Conservation (phyloP, 345 rosid genomes). For the Camelina laxa region DNA sequence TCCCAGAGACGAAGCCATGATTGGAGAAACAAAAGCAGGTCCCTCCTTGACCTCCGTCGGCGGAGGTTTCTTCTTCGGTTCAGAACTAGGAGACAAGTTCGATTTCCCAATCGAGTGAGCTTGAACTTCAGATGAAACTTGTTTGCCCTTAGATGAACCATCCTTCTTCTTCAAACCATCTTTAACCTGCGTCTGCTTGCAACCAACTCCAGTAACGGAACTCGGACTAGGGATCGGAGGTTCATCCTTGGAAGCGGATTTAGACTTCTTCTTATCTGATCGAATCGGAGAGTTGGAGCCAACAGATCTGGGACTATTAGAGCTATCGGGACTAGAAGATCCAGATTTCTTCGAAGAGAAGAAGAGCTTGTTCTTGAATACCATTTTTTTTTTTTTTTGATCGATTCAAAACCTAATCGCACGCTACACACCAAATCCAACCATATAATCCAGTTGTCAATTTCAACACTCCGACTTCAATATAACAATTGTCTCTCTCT, state of each 20-base stretch:
- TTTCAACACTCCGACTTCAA: conserved; percentile 31
- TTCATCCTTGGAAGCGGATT: conserved; percentile 64
- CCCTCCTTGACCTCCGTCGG: conserved; percentile 45
- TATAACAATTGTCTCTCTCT: conserved; percentile 30
- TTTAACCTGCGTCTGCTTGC: conserved; percentile 61
- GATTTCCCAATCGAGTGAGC: conserved; percentile 46
- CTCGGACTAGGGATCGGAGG: conserved; percentile 39
- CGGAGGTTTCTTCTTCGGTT: conserved; percentile 52
- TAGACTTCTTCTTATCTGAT: conserved; percentile 85
- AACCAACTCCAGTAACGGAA: conserved; percentile 42
- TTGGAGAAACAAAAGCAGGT: conserved; percentile 70
- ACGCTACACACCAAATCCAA: conserved; percentile 15
- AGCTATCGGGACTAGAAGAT: conserved; percentile 83
- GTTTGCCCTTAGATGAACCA: conserved; percentile 56
- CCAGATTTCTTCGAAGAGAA: conserved; percentile 92
- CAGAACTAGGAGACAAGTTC: conserved; percentile 45
- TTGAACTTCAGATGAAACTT: conserved; percentile 37
- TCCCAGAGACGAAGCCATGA: conserved; percentile 92
- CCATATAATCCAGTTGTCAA: conserved; percentile 16
- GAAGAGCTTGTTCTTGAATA: conserved; percentile 94
- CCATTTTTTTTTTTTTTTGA: conserved; percentile 40
- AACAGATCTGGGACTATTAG: conserved; percentile 85
- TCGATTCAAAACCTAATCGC: conserved; percentile 30
- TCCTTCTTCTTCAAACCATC: conserved; percentile 70
- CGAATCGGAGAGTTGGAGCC: conserved; percentile 89